These are phyloP conservation scores for Fusarium redolens DNA, from an alignment of 2,329 filamentous ascomycete genomes.

Conservation along the genomic window DNA sequence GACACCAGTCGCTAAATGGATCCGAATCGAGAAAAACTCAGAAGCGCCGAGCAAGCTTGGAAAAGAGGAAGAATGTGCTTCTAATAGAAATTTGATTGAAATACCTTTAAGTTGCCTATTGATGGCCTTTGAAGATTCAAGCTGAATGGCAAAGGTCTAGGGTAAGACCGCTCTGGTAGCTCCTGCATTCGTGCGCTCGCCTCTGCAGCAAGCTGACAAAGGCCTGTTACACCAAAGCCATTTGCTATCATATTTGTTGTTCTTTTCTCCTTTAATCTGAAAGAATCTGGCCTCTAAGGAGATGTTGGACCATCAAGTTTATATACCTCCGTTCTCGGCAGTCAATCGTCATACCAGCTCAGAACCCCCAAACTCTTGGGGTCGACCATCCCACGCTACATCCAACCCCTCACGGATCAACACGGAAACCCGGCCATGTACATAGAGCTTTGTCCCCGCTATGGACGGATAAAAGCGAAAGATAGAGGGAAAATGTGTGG, in stretches of 20 bases:
- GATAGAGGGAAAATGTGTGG: constrained; percentile 15
- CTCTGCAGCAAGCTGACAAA: constrained; percentile 4
- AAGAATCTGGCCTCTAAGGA: background rate
- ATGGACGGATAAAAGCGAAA: constrained; percentile 4
- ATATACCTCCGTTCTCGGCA: constrained; percentile 1
- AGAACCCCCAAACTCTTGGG: constrained; percentile 33
- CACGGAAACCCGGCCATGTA: constrained; percentile 21
- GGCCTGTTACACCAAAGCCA: background rate
- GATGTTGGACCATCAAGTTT: background rate
- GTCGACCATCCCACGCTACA: constrained; percentile 14
- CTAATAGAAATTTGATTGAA: background rate
- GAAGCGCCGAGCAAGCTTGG: background rate
- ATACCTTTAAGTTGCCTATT: background rate
- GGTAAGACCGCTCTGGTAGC: constrained; percentile 9
- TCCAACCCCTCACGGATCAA: constrained; percentile 34
- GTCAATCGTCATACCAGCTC: constrained; percentile 7
- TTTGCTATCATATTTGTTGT: background rate
- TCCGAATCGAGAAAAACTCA: background rate
- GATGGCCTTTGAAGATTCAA: background rate
- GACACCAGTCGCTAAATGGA: no score
- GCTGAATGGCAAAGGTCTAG: constrained; percentile 3
- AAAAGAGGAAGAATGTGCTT: background rate
- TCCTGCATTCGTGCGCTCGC: background rate
- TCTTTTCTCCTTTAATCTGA: background rate
- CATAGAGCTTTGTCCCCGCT: constrained; percentile 11